A percentile compares a stretch with the other conserved stretches of the same genome.
Conservation (phyloP, 495 filamentous ascomycete species). For the Penicillium paxilli region DNA sequence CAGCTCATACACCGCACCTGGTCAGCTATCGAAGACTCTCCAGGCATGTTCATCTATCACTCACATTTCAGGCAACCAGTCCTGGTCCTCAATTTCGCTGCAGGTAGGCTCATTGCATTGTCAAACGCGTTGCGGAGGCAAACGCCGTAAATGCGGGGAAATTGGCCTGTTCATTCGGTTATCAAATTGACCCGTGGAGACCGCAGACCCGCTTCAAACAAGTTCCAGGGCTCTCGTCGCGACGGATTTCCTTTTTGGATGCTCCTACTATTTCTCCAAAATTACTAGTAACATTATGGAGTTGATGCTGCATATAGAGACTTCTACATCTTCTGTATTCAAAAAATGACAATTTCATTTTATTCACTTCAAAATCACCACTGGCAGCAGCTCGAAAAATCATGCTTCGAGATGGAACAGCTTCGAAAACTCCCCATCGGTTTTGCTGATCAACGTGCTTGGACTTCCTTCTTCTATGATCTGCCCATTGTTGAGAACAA, state of each 20-base stretch:
- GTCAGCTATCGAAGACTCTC: background rate
- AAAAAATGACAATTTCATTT: too few relatives aligned
- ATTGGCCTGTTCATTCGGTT: background rate
- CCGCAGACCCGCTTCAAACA: background rate
- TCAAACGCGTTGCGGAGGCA: background rate
- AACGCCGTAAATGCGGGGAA: background rate
- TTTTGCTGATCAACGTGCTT: constrained; percentile 3
- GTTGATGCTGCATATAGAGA: too few relatives aligned
- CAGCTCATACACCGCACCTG: background rate
- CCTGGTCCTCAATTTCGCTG: constrained; percentile 8
- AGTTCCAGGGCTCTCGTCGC: background rate
- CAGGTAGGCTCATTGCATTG: background rate
- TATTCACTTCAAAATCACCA: too few relatives aligned
- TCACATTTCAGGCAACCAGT: constrained; percentile 14
- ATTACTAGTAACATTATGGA: too few relatives aligned
- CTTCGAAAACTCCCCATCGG: constrained; percentile 3
- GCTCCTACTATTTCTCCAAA: too few relatives aligned
- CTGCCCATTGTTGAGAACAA: constrained; percentile 74
- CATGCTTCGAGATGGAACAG: constrained; percentile 5
- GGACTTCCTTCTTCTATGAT: constrained; percentile 57
- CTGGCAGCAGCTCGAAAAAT: too few relatives aligned
- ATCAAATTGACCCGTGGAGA: background rate
- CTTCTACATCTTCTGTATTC: too few relatives aligned
- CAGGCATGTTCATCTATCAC: background rate
- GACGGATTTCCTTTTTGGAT: background rate